Percentiles rank a stretch among this genome's conserved stretches.
Conservation (phyloP, 2,329 filamentous ascomycete genomes). For the Hypoxylon sp. region DNA sequence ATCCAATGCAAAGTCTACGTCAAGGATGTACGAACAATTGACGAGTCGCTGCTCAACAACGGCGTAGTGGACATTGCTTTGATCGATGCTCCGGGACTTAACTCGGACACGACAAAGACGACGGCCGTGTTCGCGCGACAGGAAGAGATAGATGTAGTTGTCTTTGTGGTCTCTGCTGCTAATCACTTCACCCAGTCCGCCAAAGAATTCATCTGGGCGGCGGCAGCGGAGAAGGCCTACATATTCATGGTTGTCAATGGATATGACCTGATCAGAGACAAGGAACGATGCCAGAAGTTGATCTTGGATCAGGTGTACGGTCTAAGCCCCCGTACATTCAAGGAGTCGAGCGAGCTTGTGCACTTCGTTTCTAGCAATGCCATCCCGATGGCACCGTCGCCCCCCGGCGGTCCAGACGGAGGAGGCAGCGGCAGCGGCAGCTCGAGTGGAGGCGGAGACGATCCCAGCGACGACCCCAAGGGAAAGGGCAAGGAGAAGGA, state of each 20-base stretch:
- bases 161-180: slow-evolving; percentile 96
- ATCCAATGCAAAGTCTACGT: slow-evolving; percentile 97
- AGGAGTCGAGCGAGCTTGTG: slow-evolving; percentile 90
- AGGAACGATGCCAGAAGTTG: slow-evolving; percentile 88
- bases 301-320: slow-evolving; percentile 88
- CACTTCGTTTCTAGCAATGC: slow-evolving; percentile 99
- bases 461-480: slow-evolving; percentile 66
- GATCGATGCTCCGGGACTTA: slow-evolving; percentile 94
- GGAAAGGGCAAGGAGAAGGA: slow-evolving; percentile 88
- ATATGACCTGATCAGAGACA: slow-evolving; percentile 92
- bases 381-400: slow-evolving; percentile 74
- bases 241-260: slow-evolving; percentile 99
- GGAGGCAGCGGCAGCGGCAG: slow-evolving; percentile 63
- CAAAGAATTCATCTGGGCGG: slow-evolving; percentile 97
- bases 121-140: slow-evolving; percentile 96
- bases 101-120: slow-evolving; percentile 95
- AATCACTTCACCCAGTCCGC: slow-evolving; percentile 98
- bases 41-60: slow-evolving; percentile 95
- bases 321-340: slow-evolving; percentile 91
- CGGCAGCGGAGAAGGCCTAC: slow-evolving; percentile 95
- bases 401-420: slow-evolving; percentile 63
- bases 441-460: slow-evolving; percentile 63
- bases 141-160: slow-evolving; percentile 98
- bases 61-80: slow-evolving; percentile 97
- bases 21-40: slow-evolving; percentile 85